Evolutionary conservation across 1,139 yeast species (phyloP), one percentile per base, ranked within the genome.

Genomic region (Pichia cactophila): DNA sequence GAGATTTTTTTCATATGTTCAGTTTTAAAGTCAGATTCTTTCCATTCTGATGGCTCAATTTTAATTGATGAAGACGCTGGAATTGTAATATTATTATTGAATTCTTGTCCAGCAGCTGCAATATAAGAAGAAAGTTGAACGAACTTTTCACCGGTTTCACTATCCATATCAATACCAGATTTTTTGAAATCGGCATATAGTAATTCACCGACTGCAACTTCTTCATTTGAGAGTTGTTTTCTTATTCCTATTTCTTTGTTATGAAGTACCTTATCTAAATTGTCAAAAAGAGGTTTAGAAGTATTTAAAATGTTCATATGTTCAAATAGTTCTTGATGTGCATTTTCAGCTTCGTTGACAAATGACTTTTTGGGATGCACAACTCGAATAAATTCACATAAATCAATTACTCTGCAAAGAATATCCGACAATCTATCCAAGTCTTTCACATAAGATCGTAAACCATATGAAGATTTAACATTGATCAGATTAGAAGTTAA

Each of bases 291-390:
- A 43, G 79, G 85, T 16, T 83, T 86, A 52, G 88, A 85, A 7
- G 97, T 92, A 64, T 92, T 92, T 45, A 92, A 72, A 53, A 85
- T 79, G 66, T 89, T 92, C 99, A 92, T 94, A 65, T 84, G 90
- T 55, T 89, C 96, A 67, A 84, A 92, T 85, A 92, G 79, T 55
- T 81, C 73, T 59, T 88, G 95, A 61, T 92, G 97, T 33, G 95
- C 85, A 48, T 78, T 75, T 61, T 92, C 96, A 0, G 98, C 96
- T 1, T 92, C 94, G 44, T 73, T 74, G 4, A 84, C 75, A 75
- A 87, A 88, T 41, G 72, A 69, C 46, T 72, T 71, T 55, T 83
- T 77, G 0, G 97, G 97, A 64, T 92, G 97, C 1, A 84, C 81
- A 45, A 89, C 90, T 48, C 98, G 73, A 29, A 94, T 80, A 66